Evolutionary conservation across 805 yeast genomes (phyloP).

Genomic region (Cyberlindnera lachancei): DNA sequence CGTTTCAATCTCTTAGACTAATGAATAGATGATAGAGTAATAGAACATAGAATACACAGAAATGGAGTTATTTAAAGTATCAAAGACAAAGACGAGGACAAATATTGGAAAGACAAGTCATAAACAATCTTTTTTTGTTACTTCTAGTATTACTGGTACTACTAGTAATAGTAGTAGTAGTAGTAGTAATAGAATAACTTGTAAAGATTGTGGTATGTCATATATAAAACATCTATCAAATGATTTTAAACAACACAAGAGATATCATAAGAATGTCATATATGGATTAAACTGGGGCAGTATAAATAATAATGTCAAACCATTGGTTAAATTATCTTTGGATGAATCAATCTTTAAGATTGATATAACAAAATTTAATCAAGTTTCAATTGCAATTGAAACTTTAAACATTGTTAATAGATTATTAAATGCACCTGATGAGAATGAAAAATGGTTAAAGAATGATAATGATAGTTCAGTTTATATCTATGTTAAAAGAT

Average conservation of each 20-base stretch:
- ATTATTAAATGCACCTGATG: slow-evolving; percentile 55
- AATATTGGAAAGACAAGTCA: too few relatives aligned
- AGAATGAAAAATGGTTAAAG: slow-evolving; percentile 31
- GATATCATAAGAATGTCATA: slow-evolving; percentile 41
- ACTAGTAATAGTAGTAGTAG: too few relatives aligned
- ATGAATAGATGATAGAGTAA: too few relatives aligned
- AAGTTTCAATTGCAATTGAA: slow-evolving; percentile 29
- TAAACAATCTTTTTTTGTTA: too few relatives aligned
- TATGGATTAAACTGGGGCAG: slow-evolving; percentile 51
- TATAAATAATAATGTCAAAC: too few relatives aligned
- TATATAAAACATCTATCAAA: slow-evolving; percentile 32
- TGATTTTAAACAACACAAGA: slow-evolving; percentile 41
- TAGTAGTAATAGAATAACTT: too few relatives aligned
- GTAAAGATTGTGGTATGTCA: slow-evolving; percentile 48
- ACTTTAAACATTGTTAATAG: slow-evolving; percentile 48
- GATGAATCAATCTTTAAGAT: slow-evolving; percentile 30
- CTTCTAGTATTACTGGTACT: too few relatives aligned
- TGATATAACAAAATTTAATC: slow-evolving; percentile 24
- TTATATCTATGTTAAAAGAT: slow-evolving; percentile 39
- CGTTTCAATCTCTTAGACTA: too few relatives aligned
- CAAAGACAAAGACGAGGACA: too few relatives aligned
- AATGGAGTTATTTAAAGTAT: too few relatives aligned
- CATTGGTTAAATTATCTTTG: neutral
- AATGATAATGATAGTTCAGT: slow-evolving; percentile 32
- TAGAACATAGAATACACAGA: too few relatives aligned